Conservation (phyloP, 768 basidiomycete species). For the Mycena galericulata region DNA sequence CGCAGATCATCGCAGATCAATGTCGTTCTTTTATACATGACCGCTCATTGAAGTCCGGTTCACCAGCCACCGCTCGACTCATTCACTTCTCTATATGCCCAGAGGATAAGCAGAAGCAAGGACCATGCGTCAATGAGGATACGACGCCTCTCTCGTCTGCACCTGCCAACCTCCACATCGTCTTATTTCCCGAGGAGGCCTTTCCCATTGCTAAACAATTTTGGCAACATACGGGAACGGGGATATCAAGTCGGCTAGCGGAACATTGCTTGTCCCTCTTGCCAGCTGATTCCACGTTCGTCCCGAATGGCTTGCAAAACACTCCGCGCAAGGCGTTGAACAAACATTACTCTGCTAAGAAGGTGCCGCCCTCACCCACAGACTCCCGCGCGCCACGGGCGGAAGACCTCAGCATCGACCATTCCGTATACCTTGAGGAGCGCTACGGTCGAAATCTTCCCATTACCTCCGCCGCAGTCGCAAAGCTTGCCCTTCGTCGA, state of each 20-base stretch:
- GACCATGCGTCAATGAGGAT: constrained; percentile 41
- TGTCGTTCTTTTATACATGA: constrained; percentile 80
- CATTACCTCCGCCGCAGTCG: constrained; percentile 73
- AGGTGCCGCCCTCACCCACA: constrained; percentile 19
- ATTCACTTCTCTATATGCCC: constrained; percentile 81
- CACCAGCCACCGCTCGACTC: constrained; percentile 62
- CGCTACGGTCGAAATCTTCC: constrained; percentile 94
- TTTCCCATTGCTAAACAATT: constrained; percentile 85
- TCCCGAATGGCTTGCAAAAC: constrained; percentile 31
- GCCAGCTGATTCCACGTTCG: constrained; percentile 54
- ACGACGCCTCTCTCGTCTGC: constrained; percentile 38
- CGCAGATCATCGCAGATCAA: constrained; percentile 75
- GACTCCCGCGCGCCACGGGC: constrained; percentile 12
- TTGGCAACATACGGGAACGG: constrained; percentile 96
- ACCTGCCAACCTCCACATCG: constrained; percentile 81
- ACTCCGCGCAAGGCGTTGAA: constrained; percentile 59
- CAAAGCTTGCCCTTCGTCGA: constrained; percentile 88
- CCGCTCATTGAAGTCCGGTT: constrained; percentile 57
- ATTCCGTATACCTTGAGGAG: constrained; percentile 87
- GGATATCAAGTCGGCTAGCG: constrained; percentile 89
- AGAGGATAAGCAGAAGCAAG: constrained; percentile 55
- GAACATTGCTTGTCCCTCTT: constrained; percentile 84
- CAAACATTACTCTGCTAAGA: constrained; percentile 68
- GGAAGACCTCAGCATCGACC: constrained; percentile 72
- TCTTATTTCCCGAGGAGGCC: constrained; percentile 74